Percentiles rank a stretch among this genome's conserved stretches.
Conservation (phyloP, 1,139 yeast species). For the Arxiozyma slooffiae region DNA sequence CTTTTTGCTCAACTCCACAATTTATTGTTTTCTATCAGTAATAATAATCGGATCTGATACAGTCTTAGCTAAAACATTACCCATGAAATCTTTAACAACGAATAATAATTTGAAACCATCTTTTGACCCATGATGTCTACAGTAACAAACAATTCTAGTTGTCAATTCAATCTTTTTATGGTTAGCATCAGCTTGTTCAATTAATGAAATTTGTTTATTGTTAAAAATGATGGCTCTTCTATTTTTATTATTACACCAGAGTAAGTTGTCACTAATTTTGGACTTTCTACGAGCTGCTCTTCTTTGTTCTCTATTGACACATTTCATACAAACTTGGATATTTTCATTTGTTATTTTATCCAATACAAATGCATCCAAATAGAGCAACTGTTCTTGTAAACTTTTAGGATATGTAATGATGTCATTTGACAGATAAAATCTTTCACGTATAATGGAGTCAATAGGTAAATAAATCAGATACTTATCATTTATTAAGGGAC, state of each 20-base stretch:
- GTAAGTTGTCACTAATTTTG: constrained; percentile 57
- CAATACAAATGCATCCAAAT: constrained; percentile 57
- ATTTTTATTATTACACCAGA: constrained; percentile 66
- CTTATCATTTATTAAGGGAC: constrained; percentile 62
- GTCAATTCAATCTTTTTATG: constrained; percentile 47
- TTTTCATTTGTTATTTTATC: constrained; percentile 39
- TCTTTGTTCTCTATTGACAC: constrained; percentile 85
- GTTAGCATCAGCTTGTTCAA: constrained; percentile 46
- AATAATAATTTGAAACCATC: constrained; percentile 69
- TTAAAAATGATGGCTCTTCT: constrained; percentile 83
- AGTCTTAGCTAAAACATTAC: constrained; percentile 60
- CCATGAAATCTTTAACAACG: constrained; percentile 52
- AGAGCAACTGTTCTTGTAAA: constrained; percentile 45
- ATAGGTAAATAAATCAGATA: constrained; percentile 68
- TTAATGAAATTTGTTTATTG: constrained; percentile 74
- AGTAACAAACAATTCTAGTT: constrained; percentile 86
- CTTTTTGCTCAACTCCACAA: constrained; percentile 1
- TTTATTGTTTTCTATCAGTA: constrained; percentile 66
- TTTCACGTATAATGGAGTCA: constrained; percentile 79
- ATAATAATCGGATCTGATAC: constrained; percentile 71
- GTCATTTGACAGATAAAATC: constrained; percentile 53
- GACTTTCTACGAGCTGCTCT: constrained; percentile 82
- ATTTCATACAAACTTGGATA: constrained; percentile 74
- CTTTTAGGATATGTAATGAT: constrained; percentile 37
- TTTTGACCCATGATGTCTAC: constrained; percentile 84